Conservation (phyloP, 306 rosid genomes). For the Vicia sativa region DNA sequence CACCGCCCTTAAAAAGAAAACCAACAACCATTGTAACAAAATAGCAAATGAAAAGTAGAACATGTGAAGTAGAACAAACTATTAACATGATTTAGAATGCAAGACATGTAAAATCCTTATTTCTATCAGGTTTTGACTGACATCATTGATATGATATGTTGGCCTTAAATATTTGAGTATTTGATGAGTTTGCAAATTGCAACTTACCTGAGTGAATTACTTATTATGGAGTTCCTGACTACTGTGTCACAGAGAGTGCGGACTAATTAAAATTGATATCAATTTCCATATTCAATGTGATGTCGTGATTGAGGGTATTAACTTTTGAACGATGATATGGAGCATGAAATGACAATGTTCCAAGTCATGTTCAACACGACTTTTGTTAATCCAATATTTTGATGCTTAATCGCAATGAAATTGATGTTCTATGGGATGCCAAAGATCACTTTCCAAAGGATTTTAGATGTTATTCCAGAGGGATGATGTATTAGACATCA, state of each 20-base stretch:
- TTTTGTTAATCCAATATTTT: constrained; percentile 88
- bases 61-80: too few species aligned
- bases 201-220: constrained; percentile 17
- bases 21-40: constrained; percentile 38
- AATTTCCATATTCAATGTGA: constrained; percentile 91
- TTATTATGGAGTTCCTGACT: constrained; percentile 35
- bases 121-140: too few species aligned
- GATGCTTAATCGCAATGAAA: constrained; percentile 85
- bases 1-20: constrained; percentile 71
- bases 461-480: constrained; percentile 50
- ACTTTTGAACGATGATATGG: constrained; percentile 66
- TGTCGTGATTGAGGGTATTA: constrained; percentile 80
- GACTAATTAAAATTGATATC: constrained; percentile 84
- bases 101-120: too few species aligned
- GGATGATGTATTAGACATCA: constrained; percentile 20
- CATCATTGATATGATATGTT: too few species aligned
- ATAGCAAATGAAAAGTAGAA: too few species aligned
- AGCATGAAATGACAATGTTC: constrained; percentile 78
- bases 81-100: too few species aligned
- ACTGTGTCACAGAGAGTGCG: constrained; percentile 68
- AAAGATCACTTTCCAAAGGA: constrained; percentile 77
- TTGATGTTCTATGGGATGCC: constrained; percentile 79
- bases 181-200: too few species aligned
- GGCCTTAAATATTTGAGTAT: too few species aligned
- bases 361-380: constrained; percentile 88